Evolutionary conservation across 1,139 yeast genomes (phyloP).

Genomic region (Pichia terricola): DNA sequence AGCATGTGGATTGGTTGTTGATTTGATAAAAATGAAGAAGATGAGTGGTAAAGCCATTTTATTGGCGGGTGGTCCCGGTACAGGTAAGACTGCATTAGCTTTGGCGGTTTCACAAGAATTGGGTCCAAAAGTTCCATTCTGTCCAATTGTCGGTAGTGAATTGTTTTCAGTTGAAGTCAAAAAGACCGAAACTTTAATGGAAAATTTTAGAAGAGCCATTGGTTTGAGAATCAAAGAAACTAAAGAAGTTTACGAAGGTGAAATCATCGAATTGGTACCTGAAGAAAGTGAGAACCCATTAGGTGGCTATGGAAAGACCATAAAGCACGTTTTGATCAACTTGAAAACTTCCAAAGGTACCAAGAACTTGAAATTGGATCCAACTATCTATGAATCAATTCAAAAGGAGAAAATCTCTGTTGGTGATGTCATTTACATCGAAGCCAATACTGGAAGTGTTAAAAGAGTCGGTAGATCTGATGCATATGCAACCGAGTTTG

Average conservation of each 20-base stretch:
- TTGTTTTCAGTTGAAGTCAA: constrained; percentile 95
- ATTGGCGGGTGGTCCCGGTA: constrained; percentile 96
- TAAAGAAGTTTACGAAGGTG: constrained; percentile 97
- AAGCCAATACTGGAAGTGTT: constrained; percentile 95
- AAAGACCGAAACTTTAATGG: constrained; percentile 96
- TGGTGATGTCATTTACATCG: constrained; percentile 96
- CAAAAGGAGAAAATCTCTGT: constrained; percentile 91
- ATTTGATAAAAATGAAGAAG: constrained; percentile 82
- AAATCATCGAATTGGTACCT: constrained; percentile 90
- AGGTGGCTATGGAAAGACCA: constrained; percentile 96
- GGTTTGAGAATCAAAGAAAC: constrained; percentile 94
- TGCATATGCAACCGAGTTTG: constrained; percentile 97
- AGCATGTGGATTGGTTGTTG: constrained; percentile 95
- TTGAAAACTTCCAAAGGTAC: constrained; percentile 95
- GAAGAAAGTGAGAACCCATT: constrained; percentile 96
- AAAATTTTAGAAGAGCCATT: constrained; percentile 91
- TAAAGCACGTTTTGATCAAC: constrained; percentile 89
- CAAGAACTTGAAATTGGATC: constrained; percentile 84
- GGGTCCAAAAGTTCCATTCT: constrained; percentile 97
- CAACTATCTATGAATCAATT: constrained; percentile 89
- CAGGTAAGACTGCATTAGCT: constrained; percentile 96
- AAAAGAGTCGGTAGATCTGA: constrained; percentile 97
- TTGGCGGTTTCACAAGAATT: constrained; percentile 92
- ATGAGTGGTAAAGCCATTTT: constrained; percentile 95
- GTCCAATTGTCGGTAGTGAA: constrained; percentile 95